Percentiles rank a stretch among this genome's conserved stretches.
Evolutionary conservation across 164 flowering plant genomes (phyloP).

Genomic region (Vitis rupestris): DNA sequence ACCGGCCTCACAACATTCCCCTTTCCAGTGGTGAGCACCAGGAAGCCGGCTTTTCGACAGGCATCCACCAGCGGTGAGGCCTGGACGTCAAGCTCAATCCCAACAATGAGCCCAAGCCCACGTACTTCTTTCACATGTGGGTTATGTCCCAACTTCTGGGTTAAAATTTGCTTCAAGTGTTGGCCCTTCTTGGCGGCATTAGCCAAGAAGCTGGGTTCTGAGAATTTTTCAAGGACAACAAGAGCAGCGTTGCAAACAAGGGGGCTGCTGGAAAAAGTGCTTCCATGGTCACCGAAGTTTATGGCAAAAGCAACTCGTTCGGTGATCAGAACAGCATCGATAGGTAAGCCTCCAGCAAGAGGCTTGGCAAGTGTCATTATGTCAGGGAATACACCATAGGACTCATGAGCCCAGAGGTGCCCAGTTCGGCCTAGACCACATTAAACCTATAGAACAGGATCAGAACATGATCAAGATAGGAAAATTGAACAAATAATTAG

Average conservation of each 20-base stretch:
- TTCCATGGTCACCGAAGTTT: conserved; percentile 77
- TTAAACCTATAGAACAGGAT: conserved; percentile 15
- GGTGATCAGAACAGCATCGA: conserved; percentile 72
- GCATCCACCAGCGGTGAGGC: too few species aligned
- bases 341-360: conserved; percentile 93
- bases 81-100: too few species aligned
- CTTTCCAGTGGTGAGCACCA: too few species aligned
- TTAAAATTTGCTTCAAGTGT: conserved; percentile 48
- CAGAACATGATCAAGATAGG: neutral
- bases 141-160: neutral
- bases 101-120: too few species aligned
- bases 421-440: too few species aligned
- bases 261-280: conserved; percentile 74
- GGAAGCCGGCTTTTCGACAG: too few species aligned
- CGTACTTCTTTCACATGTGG: too few species aligned
- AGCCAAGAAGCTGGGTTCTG: conserved; percentile 55
- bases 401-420: too few species aligned
- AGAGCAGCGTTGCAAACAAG: conserved; percentile 39
- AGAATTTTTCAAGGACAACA: conserved; percentile 65
- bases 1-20: too few species aligned
- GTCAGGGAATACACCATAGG: too few species aligned
- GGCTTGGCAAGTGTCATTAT: conserved; percentile 90
- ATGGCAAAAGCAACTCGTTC: conserved; percentile 72
- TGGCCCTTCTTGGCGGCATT: too few species aligned
- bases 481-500: too few species aligned